Evolutionary conservation across 192 early-diverging fungal genomes (phyloP), one percentile per base, ranked within the genome.

Genomic region (Umbelopsis vinacea): DNA sequence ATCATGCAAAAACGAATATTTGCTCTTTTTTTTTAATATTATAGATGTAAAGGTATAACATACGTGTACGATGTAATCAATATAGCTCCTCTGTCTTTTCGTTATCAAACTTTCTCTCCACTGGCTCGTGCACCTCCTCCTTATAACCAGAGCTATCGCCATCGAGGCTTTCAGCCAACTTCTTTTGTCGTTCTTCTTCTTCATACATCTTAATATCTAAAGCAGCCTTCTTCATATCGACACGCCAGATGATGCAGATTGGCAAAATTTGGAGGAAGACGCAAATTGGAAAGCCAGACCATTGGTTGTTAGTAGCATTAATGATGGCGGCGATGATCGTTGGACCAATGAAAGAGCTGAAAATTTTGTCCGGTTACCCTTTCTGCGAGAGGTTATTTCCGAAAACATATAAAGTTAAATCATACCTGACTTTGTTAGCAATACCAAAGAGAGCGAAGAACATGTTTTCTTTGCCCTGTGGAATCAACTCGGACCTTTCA

Each of bases 381-480:
- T 17, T 19, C 40, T 6, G 40, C 11, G 40, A 11, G 40, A 43
- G 48, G 17, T 50, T 17, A 17, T 1, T 17, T 17, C 17, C 48
- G 15, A 50, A 6, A 15, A 15, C 3, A 7, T 12, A 43, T 43
- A 6, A 43, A 43, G 1, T 1, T 43, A 43, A 12, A 40, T 40
- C 40, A 11, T 43, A 50, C 48, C 48, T 50, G 15, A 70, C 75
- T 43, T 80, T 79, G 69, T 71, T 74, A 48, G 70, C 74, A 60
- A 83, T 77, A 55, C 81, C 81, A 69, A 83, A 83, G 22, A 83
- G 68, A n/a, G 70, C 77, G 52, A 83, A 83, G 52, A 83, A 83
- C 67, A 83, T 60, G 69, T 83, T 77, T 46, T 79, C 80, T 54
- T 78, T 80, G 17, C 75, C 80, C 19, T 46, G 35, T 3, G 81